phyloP scores from a whole-genome alignment of 805 yeast species.

The Lachancea mirantina region DNA sequence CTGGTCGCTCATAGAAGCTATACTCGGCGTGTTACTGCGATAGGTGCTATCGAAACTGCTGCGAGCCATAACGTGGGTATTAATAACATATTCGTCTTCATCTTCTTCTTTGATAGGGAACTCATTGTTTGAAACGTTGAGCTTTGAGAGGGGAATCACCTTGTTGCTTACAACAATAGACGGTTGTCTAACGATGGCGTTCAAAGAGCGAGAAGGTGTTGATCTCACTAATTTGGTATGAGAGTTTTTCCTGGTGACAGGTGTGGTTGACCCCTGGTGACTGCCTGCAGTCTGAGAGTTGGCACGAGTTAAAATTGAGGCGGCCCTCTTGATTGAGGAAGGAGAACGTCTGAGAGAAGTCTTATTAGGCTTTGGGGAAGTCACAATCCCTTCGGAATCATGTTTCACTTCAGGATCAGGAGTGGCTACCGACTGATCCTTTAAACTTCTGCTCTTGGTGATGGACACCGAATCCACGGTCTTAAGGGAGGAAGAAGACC shows the following conservation, averaged over 20 bases:
- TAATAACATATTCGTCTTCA: constrained; percentile 20
- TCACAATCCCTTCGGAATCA: too few relatives aligned
- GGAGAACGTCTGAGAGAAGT: constrained; percentile 28
- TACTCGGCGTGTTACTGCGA: constrained; percentile 3
- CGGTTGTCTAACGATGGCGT: constrained; percentile 27
- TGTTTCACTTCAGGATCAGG: too few relatives aligned
- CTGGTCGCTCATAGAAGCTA: constrained; percentile 3
- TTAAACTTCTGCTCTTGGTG: neutral
- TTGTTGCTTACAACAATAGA: constrained; percentile 31
- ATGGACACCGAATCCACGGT: too few relatives aligned
- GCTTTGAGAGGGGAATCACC: constrained; percentile 28
- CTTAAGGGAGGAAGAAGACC: constrained; percentile 16
- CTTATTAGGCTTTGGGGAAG: constrained; percentile 1
- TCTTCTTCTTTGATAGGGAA: constrained; percentile 26
- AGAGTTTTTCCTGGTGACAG: constrained; percentile 2
- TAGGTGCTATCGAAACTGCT: constrained; percentile 2
- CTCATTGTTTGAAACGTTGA: constrained; percentile 13
- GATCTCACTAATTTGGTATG: constrained; percentile 21
- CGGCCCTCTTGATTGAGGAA: constrained; percentile 33
- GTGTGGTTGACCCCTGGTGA: neutral
- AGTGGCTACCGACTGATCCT: constrained; percentile 6
- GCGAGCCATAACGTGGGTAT: constrained; percentile 12
- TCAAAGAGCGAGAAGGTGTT: constrained; percentile 21
- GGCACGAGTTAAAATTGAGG: constrained; percentile 24
- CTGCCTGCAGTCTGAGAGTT: constrained; percentile 5